These are phyloP conservation scores for Thelephora ganbajun DNA, from an alignment of 768 basidiomycete species.

Conservation along the genomic window DNA sequence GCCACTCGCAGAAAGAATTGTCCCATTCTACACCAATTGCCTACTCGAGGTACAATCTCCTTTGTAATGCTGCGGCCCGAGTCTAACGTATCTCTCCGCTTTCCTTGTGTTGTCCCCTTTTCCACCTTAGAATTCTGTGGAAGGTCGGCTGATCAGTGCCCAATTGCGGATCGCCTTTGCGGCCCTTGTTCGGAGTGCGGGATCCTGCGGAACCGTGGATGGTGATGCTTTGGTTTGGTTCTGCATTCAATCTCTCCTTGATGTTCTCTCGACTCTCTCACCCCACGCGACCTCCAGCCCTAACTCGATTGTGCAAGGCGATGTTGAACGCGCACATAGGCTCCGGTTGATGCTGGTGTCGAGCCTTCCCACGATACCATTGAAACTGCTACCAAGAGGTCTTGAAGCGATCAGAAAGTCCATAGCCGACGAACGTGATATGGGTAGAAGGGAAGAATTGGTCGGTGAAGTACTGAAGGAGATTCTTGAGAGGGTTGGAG, in stretches of 20 bases:
- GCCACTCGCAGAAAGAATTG: slow-evolving; percentile 37
- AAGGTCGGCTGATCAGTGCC: slow-evolving; percentile 41
- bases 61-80: not conserved
- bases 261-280: too few relatives aligned
- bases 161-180: slow-evolving; percentile 68
- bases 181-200: slow-evolving; percentile 52
- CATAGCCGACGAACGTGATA: slow-evolving; percentile 12
- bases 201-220: slow-evolving; percentile 20
- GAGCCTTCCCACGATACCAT: slow-evolving; percentile 46
- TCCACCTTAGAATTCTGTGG: slow-evolving; percentile 39
- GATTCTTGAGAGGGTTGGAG: slow-evolving; percentile 49
- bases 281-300: slow-evolving; percentile 29
- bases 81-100: not conserved
- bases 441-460: slow-evolving; percentile 26
- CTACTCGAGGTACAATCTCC: slow-evolving; percentile 50
- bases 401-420: slow-evolving; percentile 32
- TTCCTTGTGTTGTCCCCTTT: not conserved
- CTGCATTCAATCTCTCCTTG: slow-evolving; percentile 45
- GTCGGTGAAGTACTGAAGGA: slow-evolving; percentile 46
- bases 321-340: slow-evolving; percentile 27
- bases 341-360: slow-evolving; percentile 56
- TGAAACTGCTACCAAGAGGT: slow-evolving; percentile 37
- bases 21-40: slow-evolving; percentile 62
- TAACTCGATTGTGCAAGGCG: slow-evolving; percentile 1
- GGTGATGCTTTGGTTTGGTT: slow-evolving; percentile 47